Evolutionary conservation across 306 rosid species (phyloP).

Genomic region (Castanea sativa): DNA sequence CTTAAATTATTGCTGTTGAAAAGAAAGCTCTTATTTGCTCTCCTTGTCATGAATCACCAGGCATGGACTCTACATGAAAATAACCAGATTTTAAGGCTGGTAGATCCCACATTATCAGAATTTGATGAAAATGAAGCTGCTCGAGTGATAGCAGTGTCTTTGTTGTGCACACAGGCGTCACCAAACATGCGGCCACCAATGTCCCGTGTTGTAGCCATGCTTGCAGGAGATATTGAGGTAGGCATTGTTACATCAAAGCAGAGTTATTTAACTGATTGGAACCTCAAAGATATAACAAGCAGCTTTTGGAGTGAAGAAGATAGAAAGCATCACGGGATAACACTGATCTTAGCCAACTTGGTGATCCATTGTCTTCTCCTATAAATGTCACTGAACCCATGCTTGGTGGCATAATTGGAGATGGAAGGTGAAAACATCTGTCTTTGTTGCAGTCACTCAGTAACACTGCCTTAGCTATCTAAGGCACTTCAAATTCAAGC

Average conservation of each 20-base stretch:
- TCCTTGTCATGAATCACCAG: slow-evolving; percentile 15
- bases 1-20: rapidly evolving
- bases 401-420: too few relatives aligned
- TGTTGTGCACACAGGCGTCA: slow-evolving; percentile 63
- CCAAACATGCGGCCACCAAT: slow-evolving; percentile 59
- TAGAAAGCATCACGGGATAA: slow-evolving; percentile 9
- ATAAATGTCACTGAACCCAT: background rate
- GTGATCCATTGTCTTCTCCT: slow-evolving; percentile 24
- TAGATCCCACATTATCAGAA: slow-evolving; percentile 40
- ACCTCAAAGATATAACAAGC: slow-evolving; percentile 38
- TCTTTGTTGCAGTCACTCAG: too few relatives aligned
- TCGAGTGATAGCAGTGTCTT: slow-evolving; percentile 49
- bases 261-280: slow-evolving; percentile 65
- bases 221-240: slow-evolving; percentile 60
- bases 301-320: slow-evolving; percentile 22
- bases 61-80: slow-evolving; percentile 65
- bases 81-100: slow-evolving; percentile 30
- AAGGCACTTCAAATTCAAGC: too few relatives aligned
- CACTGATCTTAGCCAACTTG: slow-evolving; percentile 27
- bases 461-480: rapidly evolving
- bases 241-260: slow-evolving; percentile 43
- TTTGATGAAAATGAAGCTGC: slow-evolving; percentile 43
- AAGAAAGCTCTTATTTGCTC: too few relatives aligned
- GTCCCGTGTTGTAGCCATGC: slow-evolving; percentile 79
- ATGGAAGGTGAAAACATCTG: too few relatives aligned